Conservation (phyloP, 257 asterid species). For the Solanum neorickii region DNA sequence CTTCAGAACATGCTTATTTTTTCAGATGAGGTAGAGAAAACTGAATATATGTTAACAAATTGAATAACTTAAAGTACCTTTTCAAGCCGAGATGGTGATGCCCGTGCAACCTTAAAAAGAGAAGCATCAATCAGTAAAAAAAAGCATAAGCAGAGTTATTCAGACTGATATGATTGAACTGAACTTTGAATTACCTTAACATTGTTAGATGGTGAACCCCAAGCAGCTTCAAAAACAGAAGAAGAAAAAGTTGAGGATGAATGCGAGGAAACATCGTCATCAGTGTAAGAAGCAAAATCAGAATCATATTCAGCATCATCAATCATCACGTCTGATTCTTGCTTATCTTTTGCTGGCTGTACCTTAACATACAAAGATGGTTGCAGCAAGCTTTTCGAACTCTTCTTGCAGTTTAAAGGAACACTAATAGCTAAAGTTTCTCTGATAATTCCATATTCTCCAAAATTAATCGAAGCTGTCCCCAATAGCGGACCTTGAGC, state of each 20-base stretch:
- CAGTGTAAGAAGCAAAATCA: constrained; percentile 41
- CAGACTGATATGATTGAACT: neutral
- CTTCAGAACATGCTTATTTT: neutral
- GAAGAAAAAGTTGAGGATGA: constrained; percentile 62
- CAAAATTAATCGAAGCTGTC: constrained; percentile 52
- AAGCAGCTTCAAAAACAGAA: constrained; percentile 32
- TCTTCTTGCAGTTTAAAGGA: constrained; percentile 61
- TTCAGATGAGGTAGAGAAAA: neutral
- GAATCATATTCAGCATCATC: constrained; percentile 23
- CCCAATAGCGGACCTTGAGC: constrained; percentile 54
- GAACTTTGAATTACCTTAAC: neutral
- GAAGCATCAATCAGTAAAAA: constrained; percentile 10
- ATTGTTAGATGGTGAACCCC: constrained; percentile 36
- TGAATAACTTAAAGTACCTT: constrained; percentile 27
- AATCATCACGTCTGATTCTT: constrained; percentile 23
- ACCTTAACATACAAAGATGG: constrained; percentile 47
- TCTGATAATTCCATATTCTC: constrained; percentile 57
- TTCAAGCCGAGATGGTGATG: constrained; percentile 53
- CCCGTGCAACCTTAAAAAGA: constrained; percentile 25
- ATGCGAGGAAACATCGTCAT: constrained; percentile 67
- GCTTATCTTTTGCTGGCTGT: constrained; percentile 46
- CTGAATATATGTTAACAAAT: neutral
- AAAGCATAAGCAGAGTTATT: neutral
- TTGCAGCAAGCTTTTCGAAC: constrained; percentile 24
- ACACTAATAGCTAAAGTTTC: constrained; percentile 29